Evolutionary conservation across 2,329 filamentous ascomycete genomes (phyloP).

Genomic region (Colletotrichum liaoningense): DNA sequence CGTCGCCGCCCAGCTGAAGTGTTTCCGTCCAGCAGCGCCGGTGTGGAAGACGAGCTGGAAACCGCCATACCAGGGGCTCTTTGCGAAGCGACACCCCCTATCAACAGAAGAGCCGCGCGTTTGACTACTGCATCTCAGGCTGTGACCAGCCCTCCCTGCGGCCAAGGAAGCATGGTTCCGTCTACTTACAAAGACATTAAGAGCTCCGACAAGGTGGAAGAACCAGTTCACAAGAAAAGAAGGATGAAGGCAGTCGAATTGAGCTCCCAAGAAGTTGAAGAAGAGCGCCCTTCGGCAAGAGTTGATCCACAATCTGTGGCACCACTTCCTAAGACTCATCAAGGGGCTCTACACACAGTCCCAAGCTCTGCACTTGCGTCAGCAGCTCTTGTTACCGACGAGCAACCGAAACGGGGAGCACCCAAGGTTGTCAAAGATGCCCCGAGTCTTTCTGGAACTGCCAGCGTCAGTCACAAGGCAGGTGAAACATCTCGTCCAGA

Average conservation of each 20-base stretch:
- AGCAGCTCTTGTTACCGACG: background rate
- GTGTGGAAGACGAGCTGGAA: constrained; percentile 51
- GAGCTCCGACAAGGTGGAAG: constrained; percentile 7
- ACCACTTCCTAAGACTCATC: background rate
- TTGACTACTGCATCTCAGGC: constrained; percentile 7
- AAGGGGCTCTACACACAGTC: background rate
- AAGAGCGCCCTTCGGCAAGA: background rate
- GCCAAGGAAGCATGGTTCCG: constrained; percentile 38
- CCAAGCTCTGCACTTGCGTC: background rate
- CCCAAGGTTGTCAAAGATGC: background rate
- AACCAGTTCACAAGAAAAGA: constrained; percentile 28
- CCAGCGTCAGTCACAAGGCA: background rate
- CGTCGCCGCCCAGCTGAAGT: constrained; percentile 12
- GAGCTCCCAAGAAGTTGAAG: background rate
- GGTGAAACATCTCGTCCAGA: background rate
- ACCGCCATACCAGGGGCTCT: constrained; percentile 46
- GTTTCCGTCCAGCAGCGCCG: constrained; percentile 37
- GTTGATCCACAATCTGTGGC: background rate
- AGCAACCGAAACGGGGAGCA: background rate
- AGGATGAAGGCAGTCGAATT: constrained; percentile 43
- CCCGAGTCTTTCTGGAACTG: background rate
- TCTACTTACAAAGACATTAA: constrained; percentile 27
- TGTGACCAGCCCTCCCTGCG: constrained; percentile 38
- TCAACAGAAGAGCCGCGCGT: constrained; percentile 24
- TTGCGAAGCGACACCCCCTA: constrained; percentile 27